A percentile compares a stretch with the other conserved stretches of the same genome.
Evolutionary conservation across 257 asterid species (phyloP).

Genomic region (Osmanthus fragrans): DNA sequence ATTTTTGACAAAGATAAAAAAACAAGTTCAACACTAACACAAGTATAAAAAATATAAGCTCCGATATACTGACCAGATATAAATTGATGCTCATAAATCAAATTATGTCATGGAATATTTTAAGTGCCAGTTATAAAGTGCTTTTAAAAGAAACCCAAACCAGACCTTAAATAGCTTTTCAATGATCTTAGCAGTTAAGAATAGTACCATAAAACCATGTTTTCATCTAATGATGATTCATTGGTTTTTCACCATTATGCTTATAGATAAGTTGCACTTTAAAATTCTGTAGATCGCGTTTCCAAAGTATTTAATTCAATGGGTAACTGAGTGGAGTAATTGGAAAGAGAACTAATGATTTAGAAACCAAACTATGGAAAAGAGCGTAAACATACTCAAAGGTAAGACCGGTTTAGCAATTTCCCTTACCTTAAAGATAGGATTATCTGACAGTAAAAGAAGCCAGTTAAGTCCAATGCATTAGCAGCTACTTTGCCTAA

Average conservation of each 20-base stretch:
- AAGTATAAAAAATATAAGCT: neutral
- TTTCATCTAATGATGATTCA: neutral
- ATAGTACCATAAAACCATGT: too few species aligned
- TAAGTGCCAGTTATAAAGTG: neutral
- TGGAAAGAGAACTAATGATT: neutral
- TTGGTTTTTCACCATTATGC: neutral
- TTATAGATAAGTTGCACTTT: neutral
- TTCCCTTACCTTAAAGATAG: constrained; percentile 50
- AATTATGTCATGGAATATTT: neutral
- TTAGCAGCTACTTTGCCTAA: constrained; percentile 70
- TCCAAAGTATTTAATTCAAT: neutral
- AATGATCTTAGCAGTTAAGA: neutral
- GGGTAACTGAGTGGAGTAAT: neutral
- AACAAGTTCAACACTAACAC: neutral
- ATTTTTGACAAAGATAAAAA: neutral
- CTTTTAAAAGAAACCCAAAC: neutral
- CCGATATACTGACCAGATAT: neutral
- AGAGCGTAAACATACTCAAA: constrained; percentile 22
- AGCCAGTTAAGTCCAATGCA: constrained; percentile 74
- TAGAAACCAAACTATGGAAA: neutral
- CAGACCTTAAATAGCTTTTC: neutral
- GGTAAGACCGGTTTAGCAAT: constrained; percentile 19
- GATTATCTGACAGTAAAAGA: constrained; percentile 60
- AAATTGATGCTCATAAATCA: neutral
- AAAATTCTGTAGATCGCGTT: neutral